These are phyloP conservation scores for Sugiyamaella castrensis DNA, from an alignment of 1,139 yeast species.

Conservation along the genomic window DNA sequence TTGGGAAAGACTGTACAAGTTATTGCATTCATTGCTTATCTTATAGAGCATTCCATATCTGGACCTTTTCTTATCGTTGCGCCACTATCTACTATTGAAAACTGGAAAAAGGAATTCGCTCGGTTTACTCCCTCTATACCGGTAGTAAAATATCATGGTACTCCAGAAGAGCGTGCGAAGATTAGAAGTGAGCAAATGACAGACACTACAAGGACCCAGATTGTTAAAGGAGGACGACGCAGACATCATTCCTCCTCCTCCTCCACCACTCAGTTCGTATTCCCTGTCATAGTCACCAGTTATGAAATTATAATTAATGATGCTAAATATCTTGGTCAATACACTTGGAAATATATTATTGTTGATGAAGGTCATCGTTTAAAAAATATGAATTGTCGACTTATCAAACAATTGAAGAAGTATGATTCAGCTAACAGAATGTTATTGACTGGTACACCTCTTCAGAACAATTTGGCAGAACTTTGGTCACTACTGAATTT, in stretches of 20 bases:
- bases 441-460: conserved; percentile 56
- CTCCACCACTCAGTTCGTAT: not conserved
- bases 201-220: not conserved
- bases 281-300: conserved; percentile 68
- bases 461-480: conserved; percentile 50
- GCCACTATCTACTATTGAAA: conserved; percentile 81
- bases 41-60: conserved; percentile 70
- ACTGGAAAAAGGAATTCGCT: conserved; percentile 73
- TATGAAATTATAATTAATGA: conserved; percentile 80
- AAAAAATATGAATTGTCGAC: conserved; percentile 44
- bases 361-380: conserved; percentile 55
- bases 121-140: conserved; percentile 64
- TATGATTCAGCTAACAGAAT: conserved; percentile 43
- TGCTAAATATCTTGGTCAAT: conserved; percentile 62
- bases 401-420: conserved; percentile 41
- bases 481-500: conserved; percentile 45
- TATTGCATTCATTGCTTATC: conserved; percentile 49
- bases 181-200: conserved; percentile 40
- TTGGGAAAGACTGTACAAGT: conserved; percentile 53
- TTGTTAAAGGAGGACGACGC: conserved; percentile 41
- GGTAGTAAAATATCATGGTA: conserved; percentile 67
- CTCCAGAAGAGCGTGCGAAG: conserved; percentile 60
- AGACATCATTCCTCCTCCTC: conserved; percentile 41
- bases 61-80: conserved; percentile 89
- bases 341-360: conserved; percentile 54